phyloP scores from a whole-genome alignment of 352 stramenopile species.

The Thraustotheca clavata region DNA sequence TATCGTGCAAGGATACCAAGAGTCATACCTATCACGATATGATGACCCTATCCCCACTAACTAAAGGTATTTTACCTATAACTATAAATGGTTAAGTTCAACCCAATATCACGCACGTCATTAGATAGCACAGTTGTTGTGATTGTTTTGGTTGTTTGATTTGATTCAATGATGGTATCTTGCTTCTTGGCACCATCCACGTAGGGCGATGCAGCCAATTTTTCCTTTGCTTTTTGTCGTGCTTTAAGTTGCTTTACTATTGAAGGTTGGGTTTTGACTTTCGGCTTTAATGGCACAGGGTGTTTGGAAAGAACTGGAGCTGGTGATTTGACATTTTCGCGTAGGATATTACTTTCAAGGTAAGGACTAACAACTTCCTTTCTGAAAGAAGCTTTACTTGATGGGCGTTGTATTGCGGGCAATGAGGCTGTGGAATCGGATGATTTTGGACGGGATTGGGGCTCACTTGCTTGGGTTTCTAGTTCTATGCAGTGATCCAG shows the following conservation, averaged over 20 bases:
- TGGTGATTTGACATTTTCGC: background rate
- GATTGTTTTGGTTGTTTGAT: background rate
- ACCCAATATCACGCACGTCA: constrained; percentile 53
- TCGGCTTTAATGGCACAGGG: background rate
- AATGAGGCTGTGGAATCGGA: constrained; percentile 19
- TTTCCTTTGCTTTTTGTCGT: background rate
- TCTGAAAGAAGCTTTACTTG: background rate
- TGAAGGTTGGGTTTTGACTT: constrained; percentile 7
- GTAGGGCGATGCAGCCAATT: constrained; percentile 10
- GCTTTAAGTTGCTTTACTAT: constrained; percentile 13
- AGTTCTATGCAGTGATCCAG: constrained; percentile 50
- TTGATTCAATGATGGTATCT: background rate
- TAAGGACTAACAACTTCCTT: constrained; percentile 1
- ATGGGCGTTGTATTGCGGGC: background rate
- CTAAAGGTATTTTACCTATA: constrained; percentile 32
- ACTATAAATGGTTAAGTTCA: constrained; percentile 58
- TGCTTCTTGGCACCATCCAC: background rate
- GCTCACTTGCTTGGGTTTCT: constrained; percentile 27
- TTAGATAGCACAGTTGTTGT: constrained; percentile 9
- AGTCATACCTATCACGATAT: constrained; percentile 43
- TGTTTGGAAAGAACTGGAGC: background rate
- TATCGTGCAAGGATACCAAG: constrained; percentile 71
- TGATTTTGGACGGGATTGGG: constrained; percentile 15
- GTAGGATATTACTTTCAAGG: background rate
- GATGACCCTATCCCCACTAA: background rate